Conservation (phyloP, 192 early-diverging fungal species). For the Gamsiella multidivaricata region DNA sequence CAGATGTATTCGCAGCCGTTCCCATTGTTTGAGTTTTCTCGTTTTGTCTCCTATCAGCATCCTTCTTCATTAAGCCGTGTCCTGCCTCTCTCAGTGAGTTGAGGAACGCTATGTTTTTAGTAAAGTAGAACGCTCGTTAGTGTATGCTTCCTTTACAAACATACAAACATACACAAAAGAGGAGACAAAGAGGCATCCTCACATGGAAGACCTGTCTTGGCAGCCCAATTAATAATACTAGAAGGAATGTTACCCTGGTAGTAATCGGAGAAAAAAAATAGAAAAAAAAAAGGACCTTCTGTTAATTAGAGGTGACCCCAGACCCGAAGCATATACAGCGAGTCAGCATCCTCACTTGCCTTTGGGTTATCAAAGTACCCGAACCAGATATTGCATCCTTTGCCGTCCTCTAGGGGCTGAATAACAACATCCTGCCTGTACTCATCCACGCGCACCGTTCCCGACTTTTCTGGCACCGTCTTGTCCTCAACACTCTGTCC, state of each 20-base stretch:
- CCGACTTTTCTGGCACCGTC: constrained; percentile 34
- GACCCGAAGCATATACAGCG: neutral
- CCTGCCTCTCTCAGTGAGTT: constrained; percentile 30
- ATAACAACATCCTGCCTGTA: constrained; percentile 61
- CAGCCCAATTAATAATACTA: constrained; percentile 49
- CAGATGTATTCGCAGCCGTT: neutral
- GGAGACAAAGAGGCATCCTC: neutral
- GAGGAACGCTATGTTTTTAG: constrained; percentile 26
- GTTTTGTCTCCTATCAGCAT: constrained; percentile 8
- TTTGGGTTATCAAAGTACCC: constrained; percentile 65
- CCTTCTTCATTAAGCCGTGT: constrained; percentile 24
- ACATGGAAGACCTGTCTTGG: constrained; percentile 42
- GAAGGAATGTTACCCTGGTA: constrained; percentile 42
- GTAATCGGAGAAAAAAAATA: too few relatives aligned
- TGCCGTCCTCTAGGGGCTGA: constrained; percentile 41
- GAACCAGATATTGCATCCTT: constrained; percentile 57
- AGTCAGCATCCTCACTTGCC: constrained; percentile 21
- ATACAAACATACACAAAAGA: too few relatives aligned
- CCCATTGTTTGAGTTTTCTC: constrained; percentile 18
- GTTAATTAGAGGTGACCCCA: neutral
- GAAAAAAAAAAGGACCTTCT: too few relatives aligned
- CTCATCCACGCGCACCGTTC: constrained; percentile 60
- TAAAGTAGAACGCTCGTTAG: neutral
- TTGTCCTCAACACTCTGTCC: constrained; percentile 45
- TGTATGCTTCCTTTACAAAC: too few relatives aligned